Base-by-base conservation (phyloP, 2,329 filamentous ascomycete species). In the Pseudogymnoascus sp. region DNA sequence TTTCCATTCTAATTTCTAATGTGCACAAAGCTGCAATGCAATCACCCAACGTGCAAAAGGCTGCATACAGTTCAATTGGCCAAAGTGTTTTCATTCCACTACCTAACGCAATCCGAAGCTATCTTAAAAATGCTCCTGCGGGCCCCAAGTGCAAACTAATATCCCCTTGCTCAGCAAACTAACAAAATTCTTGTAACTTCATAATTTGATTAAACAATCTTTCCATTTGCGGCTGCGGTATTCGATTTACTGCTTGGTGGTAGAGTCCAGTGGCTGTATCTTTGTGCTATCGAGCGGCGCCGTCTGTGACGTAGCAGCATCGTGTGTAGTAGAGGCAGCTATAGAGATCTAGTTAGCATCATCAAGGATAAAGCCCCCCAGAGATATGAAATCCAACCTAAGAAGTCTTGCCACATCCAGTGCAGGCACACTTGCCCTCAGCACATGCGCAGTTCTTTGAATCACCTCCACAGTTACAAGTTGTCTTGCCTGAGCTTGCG, bases 401-500 rank as follows among this genome's bases (percentile, higher is more conserved):
- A 42, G 34, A 61, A 31, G 59, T 7, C 59, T 23, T 61, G 7
- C 34, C 34, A 23, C 59, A 60, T 40, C 34, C 59, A 29, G 16
- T 60, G 37, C 59, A 61, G 59, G 59, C 59, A 61, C 59, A 61
- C 59, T 73, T 74, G 69, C 78, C 79, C 63, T 72, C 74, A 23
- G 70, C 69, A 70, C 77, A 80, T 21, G 76, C 74, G 71, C 78
- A 80, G 65, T 11, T 40, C 12, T 73, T 67, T 18, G 70, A 71
- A 61, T 72, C 71, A 63, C 74, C 78, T 36, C 70, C 74, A 68
- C 75, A 77, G 60, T 72, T 71, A 65, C 78, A 78, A 11, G 73
- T 73, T 5, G 76, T 76, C 71, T 77, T 78, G 54, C 75, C 72
- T 0, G 73, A 73, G 5, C 69, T 72, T 70, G 66, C 75, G 71